Conservation (phyloP, 2,329 filamentous ascomycete species). For the Paecilomyces sp. region DNA sequence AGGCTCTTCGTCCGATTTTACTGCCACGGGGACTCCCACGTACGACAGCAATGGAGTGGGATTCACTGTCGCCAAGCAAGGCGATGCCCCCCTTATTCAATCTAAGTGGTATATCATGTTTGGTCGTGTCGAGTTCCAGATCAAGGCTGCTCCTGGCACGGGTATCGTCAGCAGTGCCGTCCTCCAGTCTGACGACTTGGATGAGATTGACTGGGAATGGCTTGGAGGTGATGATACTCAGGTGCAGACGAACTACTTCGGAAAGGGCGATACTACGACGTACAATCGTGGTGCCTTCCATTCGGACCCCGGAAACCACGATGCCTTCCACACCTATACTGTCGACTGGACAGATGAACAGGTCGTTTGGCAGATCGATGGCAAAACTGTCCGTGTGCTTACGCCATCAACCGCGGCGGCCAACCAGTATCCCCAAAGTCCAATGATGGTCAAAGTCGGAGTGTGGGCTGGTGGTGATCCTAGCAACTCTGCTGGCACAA, state of each 20-base stretch:
- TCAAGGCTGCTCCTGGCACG: slow-evolving; percentile 79
- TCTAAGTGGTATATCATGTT: slow-evolving; percentile 99
- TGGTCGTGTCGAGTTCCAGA: slow-evolving; percentile 74
- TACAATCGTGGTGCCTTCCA: slow-evolving; percentile 87
- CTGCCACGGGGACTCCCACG: slow-evolving; percentile 56
- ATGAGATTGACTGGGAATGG: slow-evolving; percentile 98
- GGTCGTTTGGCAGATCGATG: slow-evolving; percentile 81
- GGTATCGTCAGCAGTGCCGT: slow-evolving; percentile 93
- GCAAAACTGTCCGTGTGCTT: slow-evolving; percentile 68
- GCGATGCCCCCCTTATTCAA: slow-evolving; percentile 77
- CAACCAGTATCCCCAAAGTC: slow-evolving; percentile 82
- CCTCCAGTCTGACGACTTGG: slow-evolving; percentile 80
- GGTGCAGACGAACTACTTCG: slow-evolving; percentile 97
- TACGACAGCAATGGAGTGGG: slow-evolving; percentile 71
- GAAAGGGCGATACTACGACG: slow-evolving; percentile 76
- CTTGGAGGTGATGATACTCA: slow-evolving; percentile 67
- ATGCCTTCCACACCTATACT: slow-evolving; percentile 74
- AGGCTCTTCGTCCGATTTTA: slow-evolving; percentile 72
- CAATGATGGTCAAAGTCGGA: slow-evolving; percentile 90
- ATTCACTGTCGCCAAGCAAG: slow-evolving; percentile 70
- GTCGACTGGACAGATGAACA: slow-evolving; percentile 85
- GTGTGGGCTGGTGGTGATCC: slow-evolving; percentile 88
- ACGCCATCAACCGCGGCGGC: slow-evolving; percentile 60
- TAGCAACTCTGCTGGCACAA: slow-evolving; percentile 70
- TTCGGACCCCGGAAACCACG: slow-evolving; percentile 60